These are phyloP conservation scores for Fusarium setosum DNA, from an alignment of 2,329 filamentous ascomycete genomes.

Conservation along the genomic window DNA sequence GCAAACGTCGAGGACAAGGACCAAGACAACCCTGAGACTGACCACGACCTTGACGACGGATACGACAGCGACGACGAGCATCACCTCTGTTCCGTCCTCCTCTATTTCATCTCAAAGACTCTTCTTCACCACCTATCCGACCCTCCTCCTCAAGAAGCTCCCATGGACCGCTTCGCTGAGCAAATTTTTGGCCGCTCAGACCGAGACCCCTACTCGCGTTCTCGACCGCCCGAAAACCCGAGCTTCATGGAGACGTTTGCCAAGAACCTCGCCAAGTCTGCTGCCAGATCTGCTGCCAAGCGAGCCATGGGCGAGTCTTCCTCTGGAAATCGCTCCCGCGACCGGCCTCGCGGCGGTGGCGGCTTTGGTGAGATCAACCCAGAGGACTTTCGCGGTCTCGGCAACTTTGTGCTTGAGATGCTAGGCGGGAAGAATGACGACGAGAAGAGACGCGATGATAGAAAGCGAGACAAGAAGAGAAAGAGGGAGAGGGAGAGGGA, in stretches of 20 bases:
- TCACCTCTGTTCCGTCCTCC: constrained; percentile 32
- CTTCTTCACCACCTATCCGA: constrained; percentile 23
- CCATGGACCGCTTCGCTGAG: constrained; percentile 40
- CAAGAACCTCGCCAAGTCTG: constrained; percentile 39
- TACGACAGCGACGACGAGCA: constrained; percentile 36
- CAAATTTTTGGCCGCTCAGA: constrained; percentile 36
- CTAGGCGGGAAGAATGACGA: constrained; percentile 23
- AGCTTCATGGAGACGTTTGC: constrained; percentile 40
- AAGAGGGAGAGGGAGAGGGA: constrained; percentile 30
- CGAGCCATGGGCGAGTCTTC: constrained; percentile 32
- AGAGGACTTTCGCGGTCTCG: constrained; percentile 37
- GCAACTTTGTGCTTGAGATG: constrained; percentile 40
- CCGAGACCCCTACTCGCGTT: constrained; percentile 8
- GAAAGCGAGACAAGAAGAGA: constrained; percentile 27
- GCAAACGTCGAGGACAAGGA: neutral
- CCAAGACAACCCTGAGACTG: neutral
- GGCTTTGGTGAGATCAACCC: constrained; percentile 29
- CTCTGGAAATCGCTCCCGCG: constrained; percentile 20
- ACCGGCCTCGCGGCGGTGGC: constrained; percentile 14
- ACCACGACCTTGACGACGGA: constrained; percentile 4
- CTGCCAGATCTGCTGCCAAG: constrained; percentile 39
- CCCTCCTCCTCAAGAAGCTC: neutral
- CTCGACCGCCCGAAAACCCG: constrained; percentile 21
- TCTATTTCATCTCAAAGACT: constrained; percentile 37
- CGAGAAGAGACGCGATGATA: constrained; percentile 15